Evolutionary conservation across 2,329 filamentous ascomycete genomes (phyloP), one percentile per base, ranked within the genome.

Genomic region (Xylaria sp.): DNA sequence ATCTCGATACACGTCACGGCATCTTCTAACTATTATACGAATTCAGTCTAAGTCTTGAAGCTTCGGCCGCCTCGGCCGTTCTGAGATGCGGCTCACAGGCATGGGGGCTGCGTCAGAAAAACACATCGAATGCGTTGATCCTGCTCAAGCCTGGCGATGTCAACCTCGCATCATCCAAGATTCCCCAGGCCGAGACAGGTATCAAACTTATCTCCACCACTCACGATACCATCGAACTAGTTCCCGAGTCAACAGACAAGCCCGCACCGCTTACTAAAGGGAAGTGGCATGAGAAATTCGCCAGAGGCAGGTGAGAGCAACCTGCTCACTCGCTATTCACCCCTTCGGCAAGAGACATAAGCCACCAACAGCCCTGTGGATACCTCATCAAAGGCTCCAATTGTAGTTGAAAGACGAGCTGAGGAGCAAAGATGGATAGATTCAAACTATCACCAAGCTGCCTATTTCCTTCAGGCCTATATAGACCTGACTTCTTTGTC

Each of bases 41-140:
- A 58, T 54, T 4, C 68, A 88, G 85, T 3, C 79, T 87, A 61
- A 84, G 79, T 17, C 79, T 87, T 54, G 82, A 84, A 71, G 83
- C 84, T 13, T 85, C 86, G 23, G 80, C 84, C 26, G 79, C 82
- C n/a, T 81, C 82, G 13, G 87, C 88, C 31, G 76, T 89, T 49
- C 83, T 90, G 63, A 84, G 81, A 72, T 83, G 84, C 0, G 83
- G 83, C 3, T 78, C 81, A 62, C 85, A 84, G 72, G 85, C 84
- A 17, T 91, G 89, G 79, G 83, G 83, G 6, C 82, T 91, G 56
- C 87, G 86, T 36, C 89, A 90, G 74, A 90, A 90, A 77, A 90
- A 90, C 77, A 90, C 89, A 0, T 91, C 89, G 54, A 91, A 91
- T 75, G 85, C 86, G n/a, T 82, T 91, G 56, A 86, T 90, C 73